A percentile compares a stretch with the other conserved stretches of the same genome.
Conservation (phyloP, 2,329 filamentous ascomycete species). For the Pestalotiopsis fici region DNA sequence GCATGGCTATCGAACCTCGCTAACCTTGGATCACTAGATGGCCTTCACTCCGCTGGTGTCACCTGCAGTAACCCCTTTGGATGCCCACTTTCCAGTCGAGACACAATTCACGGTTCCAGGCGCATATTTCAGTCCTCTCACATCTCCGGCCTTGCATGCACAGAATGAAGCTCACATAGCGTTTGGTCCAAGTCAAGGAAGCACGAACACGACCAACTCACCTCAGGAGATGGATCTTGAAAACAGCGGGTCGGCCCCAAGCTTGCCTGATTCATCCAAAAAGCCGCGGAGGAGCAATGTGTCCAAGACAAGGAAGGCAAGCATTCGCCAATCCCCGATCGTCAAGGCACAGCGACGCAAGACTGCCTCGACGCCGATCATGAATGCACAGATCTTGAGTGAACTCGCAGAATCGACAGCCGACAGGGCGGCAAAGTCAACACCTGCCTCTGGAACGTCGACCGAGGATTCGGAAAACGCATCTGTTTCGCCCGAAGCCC, state of each 20-base stretch:
- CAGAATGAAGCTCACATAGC: constrained; percentile 56
- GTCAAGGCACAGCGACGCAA: constrained; percentile 65
- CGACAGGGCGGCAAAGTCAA: constrained; percentile 30
- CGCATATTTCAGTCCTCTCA: constrained; percentile 81
- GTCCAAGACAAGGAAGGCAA: constrained; percentile 53
- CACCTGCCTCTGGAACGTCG: constrained; percentile 37
- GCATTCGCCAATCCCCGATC: constrained; percentile 71
- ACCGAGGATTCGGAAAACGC: constrained; percentile 63
- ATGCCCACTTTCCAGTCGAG: constrained; percentile 66
- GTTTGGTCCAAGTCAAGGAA: constrained; percentile 44
- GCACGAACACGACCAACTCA: constrained; percentile 48
- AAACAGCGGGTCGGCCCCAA: constrained; percentile 34
- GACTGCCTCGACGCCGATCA: constrained; percentile 51
- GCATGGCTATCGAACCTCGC: not conserved
- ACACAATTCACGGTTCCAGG: constrained; percentile 63
- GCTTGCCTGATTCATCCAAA: constrained; percentile 50
- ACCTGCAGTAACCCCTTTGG: constrained; percentile 80
- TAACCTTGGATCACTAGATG: constrained; percentile 48
- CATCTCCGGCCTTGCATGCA: constrained; percentile 77
- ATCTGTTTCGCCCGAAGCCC: constrained; percentile 64
- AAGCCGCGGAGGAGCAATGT: constrained; percentile 55
- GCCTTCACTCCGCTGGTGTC: constrained; percentile 80
- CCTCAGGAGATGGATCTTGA: constrained; percentile 61
- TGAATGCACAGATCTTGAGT: constrained; percentile 56
- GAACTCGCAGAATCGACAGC: constrained; percentile 47